Percentiles rank a stretch among this genome's conserved stretches.
Evolutionary conservation across 352 stramenopile species (phyloP).

Genomic region (Phytophthora gonapodyides): DNA sequence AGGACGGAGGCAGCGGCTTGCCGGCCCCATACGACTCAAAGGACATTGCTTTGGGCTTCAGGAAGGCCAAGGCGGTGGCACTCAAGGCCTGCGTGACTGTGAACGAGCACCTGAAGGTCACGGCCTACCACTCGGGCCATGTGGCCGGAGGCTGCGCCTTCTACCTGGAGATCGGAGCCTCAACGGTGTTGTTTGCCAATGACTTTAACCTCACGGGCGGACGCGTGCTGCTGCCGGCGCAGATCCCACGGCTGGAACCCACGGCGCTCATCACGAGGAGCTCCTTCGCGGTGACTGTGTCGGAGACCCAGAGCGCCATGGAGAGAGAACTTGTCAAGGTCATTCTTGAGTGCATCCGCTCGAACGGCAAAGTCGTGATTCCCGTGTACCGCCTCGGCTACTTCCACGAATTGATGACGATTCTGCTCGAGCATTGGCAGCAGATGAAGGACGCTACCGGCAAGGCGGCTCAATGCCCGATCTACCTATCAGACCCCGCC

Average conservation of each 20-base stretch:
- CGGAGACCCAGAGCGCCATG: conserved; percentile 80
- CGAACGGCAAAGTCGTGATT: conserved; percentile 84
- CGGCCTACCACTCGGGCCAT: conserved; percentile 81
- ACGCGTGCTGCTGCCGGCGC: conserved; percentile 65
- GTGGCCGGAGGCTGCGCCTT: conserved; percentile 79
- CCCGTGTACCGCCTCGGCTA: conserved; percentile 80
- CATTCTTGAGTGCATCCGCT: conserved; percentile 74
- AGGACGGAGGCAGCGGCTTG: conserved; percentile 56
- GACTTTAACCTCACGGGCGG: conserved; percentile 82
- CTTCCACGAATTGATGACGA: conserved; percentile 77
- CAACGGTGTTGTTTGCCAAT: conserved; percentile 74
- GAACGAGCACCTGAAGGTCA: conserved; percentile 75
- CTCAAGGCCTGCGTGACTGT: conserved; percentile 63
- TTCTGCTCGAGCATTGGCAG: conserved; percentile 77
- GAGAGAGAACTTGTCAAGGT: conserved; percentile 83
- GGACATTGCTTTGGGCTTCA: conserved; percentile 65
- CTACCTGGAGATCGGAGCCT: conserved; percentile 73
- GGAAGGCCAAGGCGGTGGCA: conserved; percentile 48
- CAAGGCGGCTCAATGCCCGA: conserved; percentile 44
- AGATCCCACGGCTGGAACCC: conserved; percentile 71
- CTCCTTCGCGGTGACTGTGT: conserved; percentile 81
- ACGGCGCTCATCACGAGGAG: conserved; percentile 69
- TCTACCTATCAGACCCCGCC: conserved; percentile 66
- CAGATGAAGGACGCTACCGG: conserved; percentile 45
- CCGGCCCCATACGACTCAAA: conserved; percentile 52